Evolutionary conservation across 495 filamentous ascomycete species (phyloP), one percentile per base, ranked within the genome.

Genomic region (Hypoxylon cercidicola): DNA sequence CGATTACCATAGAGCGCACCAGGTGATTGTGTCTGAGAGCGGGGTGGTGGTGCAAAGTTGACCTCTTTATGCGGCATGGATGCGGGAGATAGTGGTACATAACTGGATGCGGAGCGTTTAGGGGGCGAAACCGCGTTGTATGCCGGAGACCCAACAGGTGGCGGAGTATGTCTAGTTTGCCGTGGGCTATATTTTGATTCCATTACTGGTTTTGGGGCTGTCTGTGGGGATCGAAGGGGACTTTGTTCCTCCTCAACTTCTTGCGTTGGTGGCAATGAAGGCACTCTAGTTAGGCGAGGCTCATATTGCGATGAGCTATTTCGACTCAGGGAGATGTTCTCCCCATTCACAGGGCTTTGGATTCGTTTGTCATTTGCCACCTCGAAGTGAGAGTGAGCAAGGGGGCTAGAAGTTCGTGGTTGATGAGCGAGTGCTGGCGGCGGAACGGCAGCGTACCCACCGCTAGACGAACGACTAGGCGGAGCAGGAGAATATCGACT

Each of bases 1-100:
- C 83, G 76, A 21, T 80, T 81, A 2, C 85, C 84, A 54, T 83
- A 81, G 39, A 86, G 73, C 7, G 79, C 76, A 30, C 88, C 86
- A 6, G 95, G 94, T 16, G 93, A 97, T 72, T 96, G 92, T 1
- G 94, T 97, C 65, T 92, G 89, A 12, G 93, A 91, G 51, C 93
- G 85, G 47, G 85, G 84, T 8, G 90, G 89, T 15, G 90, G 84
- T 19, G 77, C 78, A 61, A 83, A 74, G 37, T 78, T 75, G 64
- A 52, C 61, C 28, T 75, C 72, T 37, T 75, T 72, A 62, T 70
- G 60, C 60, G 72, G 65, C 55, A 70, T 39, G 57, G 69, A 16
- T 7, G 69, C 20, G 8, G 51, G 65, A 21, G 71, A 68, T 61
- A 78, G 73, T 20, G 77, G 68, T 25, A 75, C 65, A 76, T 88